phyloP scores from a whole-genome alignment of 164 flowering plant genomes.

The Kalanchoe fedtschenkoi region DNA sequence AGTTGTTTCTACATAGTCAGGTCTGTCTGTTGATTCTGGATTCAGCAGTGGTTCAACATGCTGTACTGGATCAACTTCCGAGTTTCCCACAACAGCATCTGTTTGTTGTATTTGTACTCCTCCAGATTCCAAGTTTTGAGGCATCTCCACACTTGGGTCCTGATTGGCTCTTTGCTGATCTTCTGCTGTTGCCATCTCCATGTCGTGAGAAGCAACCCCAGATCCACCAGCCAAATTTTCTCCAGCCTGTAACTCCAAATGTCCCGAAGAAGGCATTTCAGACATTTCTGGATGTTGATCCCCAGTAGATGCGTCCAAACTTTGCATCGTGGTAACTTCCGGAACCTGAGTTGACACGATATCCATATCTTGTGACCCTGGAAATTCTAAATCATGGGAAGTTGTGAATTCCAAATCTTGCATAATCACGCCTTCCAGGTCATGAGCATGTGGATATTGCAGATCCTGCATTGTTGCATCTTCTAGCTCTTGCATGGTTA shows the following conservation, averaged over 20 bases:
- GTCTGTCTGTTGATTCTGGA: not conserved
- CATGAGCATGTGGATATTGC: conserved; percentile 1
- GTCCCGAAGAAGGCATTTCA: not conserved
- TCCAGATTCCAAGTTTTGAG: not conserved
- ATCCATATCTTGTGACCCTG: not conserved
- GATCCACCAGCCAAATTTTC: not conserved
- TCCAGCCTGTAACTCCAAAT: not conserved
- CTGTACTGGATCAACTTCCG: not conserved
- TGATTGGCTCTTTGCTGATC: not conserved
- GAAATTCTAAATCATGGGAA: not conserved
- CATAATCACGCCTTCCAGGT: conserved; percentile 4
- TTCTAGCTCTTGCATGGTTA: conserved; percentile 9
- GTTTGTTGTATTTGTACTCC: not conserved
- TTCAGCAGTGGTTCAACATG: not conserved
- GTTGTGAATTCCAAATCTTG: conserved; percentile 3
- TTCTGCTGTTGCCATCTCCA: not conserved
- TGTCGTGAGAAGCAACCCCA: not conserved
- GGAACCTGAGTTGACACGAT: not conserved
- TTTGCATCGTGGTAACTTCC: not conserved
- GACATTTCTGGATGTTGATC: not conserved
- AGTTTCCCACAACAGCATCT: not conserved
- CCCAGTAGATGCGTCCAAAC: not conserved
- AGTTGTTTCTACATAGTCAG: not conserved
- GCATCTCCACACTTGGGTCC: not conserved
- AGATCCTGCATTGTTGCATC: conserved; percentile 9